Percentiles rank a stretch among this genome's conserved stretches.
These are phyloP conservation scores for Chimonanthus salicifolius DNA, from an alignment of 164 flowering plant species.

Conservation along the genomic window DNA sequence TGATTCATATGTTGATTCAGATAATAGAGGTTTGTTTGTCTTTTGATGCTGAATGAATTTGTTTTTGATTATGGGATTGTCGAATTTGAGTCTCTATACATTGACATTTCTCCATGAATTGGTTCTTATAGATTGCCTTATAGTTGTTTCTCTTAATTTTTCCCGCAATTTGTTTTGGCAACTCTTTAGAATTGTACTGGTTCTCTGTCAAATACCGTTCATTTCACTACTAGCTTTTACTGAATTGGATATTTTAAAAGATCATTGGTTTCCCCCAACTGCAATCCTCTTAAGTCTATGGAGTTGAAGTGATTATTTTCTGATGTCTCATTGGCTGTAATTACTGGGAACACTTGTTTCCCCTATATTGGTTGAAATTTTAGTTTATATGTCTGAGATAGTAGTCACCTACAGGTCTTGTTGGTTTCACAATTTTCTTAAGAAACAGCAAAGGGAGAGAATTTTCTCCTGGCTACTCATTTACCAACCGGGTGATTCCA, in stretches of 20 bases:
- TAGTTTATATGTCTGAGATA: not conserved
- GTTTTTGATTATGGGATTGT: not conserved
- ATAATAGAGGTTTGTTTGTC: conserved; percentile 44
- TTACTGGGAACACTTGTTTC: too few relatives aligned
- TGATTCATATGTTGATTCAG: conserved; percentile 30
- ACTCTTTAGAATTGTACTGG: not conserved
- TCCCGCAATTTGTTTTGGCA: not conserved
- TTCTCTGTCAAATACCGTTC: not conserved
- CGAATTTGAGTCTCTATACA: not conserved
- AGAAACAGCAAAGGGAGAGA: too few relatives aligned
- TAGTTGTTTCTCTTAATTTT: not conserved
- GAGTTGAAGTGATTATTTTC: not conserved
- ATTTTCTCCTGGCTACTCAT: too few relatives aligned
- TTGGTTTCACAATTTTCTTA: too few relatives aligned
- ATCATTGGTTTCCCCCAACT: not conserved
- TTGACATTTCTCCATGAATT: not conserved
- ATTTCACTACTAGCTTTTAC: not conserved
- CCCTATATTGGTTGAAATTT: too few relatives aligned
- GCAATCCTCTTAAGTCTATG: not conserved
- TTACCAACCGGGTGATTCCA: too few relatives aligned
- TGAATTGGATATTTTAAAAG: not conserved
- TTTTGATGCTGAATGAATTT: not conserved
- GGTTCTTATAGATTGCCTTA: not conserved
- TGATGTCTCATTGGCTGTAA: not conserved
- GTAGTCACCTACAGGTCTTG: too few relatives aligned